These are phyloP conservation scores for Fraxinus quadrangulata DNA, from an alignment of 257 asterid genomes.

Conservation along the genomic window DNA sequence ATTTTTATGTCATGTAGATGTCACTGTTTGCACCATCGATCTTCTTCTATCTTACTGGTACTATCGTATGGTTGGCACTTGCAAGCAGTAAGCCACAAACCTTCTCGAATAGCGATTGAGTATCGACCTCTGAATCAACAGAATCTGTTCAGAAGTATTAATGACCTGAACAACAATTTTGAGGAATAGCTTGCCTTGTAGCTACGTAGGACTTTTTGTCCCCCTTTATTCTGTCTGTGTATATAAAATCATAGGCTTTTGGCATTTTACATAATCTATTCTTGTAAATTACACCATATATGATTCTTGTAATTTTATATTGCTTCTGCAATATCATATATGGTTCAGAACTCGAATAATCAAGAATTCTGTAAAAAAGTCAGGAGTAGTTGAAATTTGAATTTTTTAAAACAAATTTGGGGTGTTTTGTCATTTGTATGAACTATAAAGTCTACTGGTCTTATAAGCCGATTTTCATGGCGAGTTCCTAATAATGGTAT, in stretches of 20 bases:
- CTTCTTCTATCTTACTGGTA: conserved; percentile 96
- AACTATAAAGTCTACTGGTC: too few relatives aligned
- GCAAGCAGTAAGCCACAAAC: conserved; percentile 92
- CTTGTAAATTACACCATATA: background rate
- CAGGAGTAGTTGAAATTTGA: background rate
- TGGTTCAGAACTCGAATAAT: background rate
- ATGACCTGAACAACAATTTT: conserved; percentile 50
- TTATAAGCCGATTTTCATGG: background rate
- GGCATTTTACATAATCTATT: background rate
- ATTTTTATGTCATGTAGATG: conserved; percentile 40
- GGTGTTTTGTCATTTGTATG: background rate
- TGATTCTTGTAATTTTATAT: conserved; percentile 25
- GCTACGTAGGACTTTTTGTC: conserved; percentile 4
- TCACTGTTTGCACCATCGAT: conserved; percentile 90
- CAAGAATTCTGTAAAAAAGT: background rate
- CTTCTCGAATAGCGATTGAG: conserved; percentile 55
- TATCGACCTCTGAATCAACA: conserved; percentile 12
- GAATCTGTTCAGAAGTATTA: conserved; percentile 27
- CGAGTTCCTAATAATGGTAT: background rate
- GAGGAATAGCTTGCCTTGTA: conserved; percentile 37
- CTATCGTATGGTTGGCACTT: conserved; percentile 80
- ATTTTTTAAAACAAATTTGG: background rate
- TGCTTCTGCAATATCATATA: background rate
- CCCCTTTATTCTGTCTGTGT: conserved; percentile 8
- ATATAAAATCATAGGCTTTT: conserved; percentile 33